Base-by-base conservation (phyloP, 768 basidiomycete genomes). In the Boletus vermiculosoides region DNA sequence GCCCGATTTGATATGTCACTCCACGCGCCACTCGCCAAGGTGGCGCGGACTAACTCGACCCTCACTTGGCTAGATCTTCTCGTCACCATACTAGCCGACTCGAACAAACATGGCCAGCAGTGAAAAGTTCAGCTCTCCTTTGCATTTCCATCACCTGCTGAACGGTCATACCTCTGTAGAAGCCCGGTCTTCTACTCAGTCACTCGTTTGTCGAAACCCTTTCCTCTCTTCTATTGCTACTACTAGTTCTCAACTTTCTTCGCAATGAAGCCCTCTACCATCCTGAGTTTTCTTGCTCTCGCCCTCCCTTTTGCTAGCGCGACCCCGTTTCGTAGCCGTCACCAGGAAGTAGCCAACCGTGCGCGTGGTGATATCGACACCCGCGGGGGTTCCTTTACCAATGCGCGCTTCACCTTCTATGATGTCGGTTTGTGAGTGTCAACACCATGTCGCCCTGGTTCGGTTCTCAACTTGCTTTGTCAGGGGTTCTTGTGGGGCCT, bases 401-500 rank as follows among this genome's bases (percentile, higher is more conserved):
- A 60, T 45, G 63, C 78, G 4, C 78, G 78, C 52, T 79, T 79
- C 71, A 80, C 84, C 5, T 87, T 71, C 58, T 87, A 83, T 61
- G 76, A 80, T 31, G 78, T 76, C 54, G 82, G 83, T 48, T 61
- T 81, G 82, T 82, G 59, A 63, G 73, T 64, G 47, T 46, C 28
- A 33, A 45, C 1, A 37, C 5, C 20, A 28, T n/a, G n/a, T 16
- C 31, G 11, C 16, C 40, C 6, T 16, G 6, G 18, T 63, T 42
- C 13, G 11, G 11, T 39, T 28, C 36, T 63, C 12, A 60, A 37
- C 25, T 52, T 31, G 12, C 8, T 30, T 45, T 50, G 8, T 56
- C 44, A 84, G 83, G 37, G 83, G 83, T 68, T 83, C 83, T 50
- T 85, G 84, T 61, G 84, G 84, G 18, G 45, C 69, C 7, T 55